A percentile compares a stretch with the other conserved stretches of the same genome.
Evolutionary conservation across 1,284 basidiomycete species (phyloP).

Genomic region (Boletus chippewaensis): DNA sequence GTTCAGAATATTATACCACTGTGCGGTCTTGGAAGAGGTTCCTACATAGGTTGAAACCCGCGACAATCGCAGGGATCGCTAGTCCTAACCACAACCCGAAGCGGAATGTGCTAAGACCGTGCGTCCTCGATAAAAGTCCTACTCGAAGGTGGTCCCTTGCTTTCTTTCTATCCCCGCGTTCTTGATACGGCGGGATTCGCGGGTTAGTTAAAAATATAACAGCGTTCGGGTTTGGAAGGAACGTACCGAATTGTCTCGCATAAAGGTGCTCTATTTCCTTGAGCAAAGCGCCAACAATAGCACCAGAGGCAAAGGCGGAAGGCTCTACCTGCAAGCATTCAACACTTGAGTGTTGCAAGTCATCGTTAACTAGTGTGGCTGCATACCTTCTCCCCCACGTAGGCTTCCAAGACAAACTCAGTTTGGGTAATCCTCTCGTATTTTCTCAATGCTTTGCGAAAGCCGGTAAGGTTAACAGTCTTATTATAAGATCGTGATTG

Average conservation of each 20-base stretch:
- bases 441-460: conserved; percentile 89
- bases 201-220: not conserved
- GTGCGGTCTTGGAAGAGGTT: not conserved
- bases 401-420: conserved; percentile 55
- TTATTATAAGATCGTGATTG: conserved; percentile 26
- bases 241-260: conserved; percentile 67
- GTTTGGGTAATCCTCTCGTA: conserved; percentile 84
- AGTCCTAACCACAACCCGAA: conserved; percentile 75
- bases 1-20: not conserved
- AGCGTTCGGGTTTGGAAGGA: not conserved
- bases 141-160: conserved; percentile 67
- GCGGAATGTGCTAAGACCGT: conserved; percentile 73
- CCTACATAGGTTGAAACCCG: conserved; percentile 67
- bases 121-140: conserved; percentile 49
- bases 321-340: conserved; percentile 47
- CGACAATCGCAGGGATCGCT: conserved; percentile 66
- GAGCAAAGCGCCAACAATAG: conserved; percentile 60
- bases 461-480: conserved; percentile 86
- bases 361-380: not conserved
- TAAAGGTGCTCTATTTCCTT: conserved; percentile 70
- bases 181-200: conserved; percentile 36
- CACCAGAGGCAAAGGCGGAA: conserved; percentile 55
- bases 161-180: conserved; percentile 76
- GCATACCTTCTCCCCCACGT: conserved; percentile 67
- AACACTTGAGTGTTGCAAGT: not conserved